A percentile compares a stretch with the other conserved stretches of the same genome.
Conservation (phyloP, 1,284 basidiomycete species). For the Puccinia polysora region DNA sequence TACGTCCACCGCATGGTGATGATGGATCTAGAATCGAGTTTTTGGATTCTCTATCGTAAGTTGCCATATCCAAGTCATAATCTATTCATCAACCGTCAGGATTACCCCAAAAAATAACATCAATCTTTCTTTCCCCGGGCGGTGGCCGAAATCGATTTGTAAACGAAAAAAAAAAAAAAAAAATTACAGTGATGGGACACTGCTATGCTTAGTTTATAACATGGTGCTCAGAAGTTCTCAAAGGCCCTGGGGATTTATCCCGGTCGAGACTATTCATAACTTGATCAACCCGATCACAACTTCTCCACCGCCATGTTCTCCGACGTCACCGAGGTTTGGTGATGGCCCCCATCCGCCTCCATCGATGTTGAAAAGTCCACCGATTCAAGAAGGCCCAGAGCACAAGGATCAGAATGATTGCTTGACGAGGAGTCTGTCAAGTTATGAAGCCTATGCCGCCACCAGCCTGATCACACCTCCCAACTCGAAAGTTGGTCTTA, state of each 20-base stretch:
- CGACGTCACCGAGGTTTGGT: too few species aligned
- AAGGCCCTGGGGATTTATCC: constrained; percentile 82
- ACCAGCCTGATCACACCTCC: neutral
- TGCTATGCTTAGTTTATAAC: constrained; percentile 76
- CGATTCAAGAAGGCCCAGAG: too few species aligned
- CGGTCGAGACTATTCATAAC: constrained; percentile 69
- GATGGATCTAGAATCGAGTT: constrained; percentile 18
- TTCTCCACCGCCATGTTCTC: too few species aligned
- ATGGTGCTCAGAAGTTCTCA: constrained; percentile 68
- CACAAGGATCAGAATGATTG: too few species aligned
- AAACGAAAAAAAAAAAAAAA: neutral
- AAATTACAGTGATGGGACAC: constrained; percentile 60
- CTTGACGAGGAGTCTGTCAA: too few species aligned
- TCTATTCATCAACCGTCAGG: neutral
- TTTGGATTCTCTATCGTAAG: constrained; percentile 48
- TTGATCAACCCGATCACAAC: too few species aligned
- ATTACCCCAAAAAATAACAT: too few species aligned
- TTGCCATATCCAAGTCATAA: too few species aligned
- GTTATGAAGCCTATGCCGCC: neutral
- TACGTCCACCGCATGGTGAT: constrained; percentile 50
- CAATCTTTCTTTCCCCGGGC: neutral
- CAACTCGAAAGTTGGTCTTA: constrained; percentile 58
- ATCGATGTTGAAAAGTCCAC: too few species aligned
- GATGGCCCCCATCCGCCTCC: neutral
- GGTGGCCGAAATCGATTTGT: too few species aligned